phyloP scores from a whole-genome alignment of 2,329 filamentous ascomycete species.

The Colletotrichum sp. region DNA sequence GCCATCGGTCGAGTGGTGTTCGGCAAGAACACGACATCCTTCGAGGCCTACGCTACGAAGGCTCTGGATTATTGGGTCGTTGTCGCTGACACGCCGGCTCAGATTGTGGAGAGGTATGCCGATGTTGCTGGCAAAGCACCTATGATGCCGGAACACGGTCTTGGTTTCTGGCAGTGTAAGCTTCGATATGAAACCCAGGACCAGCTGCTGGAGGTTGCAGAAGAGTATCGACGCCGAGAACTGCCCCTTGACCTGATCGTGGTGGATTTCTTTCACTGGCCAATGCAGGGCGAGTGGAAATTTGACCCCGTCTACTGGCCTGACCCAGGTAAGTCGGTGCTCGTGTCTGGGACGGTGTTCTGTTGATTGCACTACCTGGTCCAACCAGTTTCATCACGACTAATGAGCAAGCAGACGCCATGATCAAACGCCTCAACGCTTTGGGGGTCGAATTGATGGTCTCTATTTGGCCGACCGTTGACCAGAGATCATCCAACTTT shows the following conservation, averaged over 20 bases:
- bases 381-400: not conserved
- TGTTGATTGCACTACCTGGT: not conserved
- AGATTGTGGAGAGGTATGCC: constrained; percentile 59
- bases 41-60: constrained; percentile 60
- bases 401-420: not conserved
- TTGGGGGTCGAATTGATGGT: constrained; percentile 71
- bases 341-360: constrained; percentile 45
- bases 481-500: constrained; percentile 32
- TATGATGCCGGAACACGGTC: constrained; percentile 68
- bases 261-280: constrained; percentile 70
- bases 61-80: constrained; percentile 66
- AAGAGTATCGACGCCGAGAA: constrained; percentile 57
- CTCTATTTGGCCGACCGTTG: constrained; percentile 68
- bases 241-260: constrained; percentile 67
- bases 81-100: constrained; percentile 53
- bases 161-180: constrained; percentile 71
- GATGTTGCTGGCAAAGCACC: constrained; percentile 59
- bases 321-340: constrained; percentile 55
- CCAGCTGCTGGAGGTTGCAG: constrained; percentile 59
- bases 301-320: constrained; percentile 71
- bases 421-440: constrained; percentile 54
- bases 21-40: constrained; percentile 62
- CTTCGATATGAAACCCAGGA: constrained; percentile 68
- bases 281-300: constrained; percentile 69
- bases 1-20: constrained; percentile 61